phyloP scores from a whole-genome alignment of 2,329 filamentous ascomycete genomes.

The Aspergillus carbonarius region DNA sequence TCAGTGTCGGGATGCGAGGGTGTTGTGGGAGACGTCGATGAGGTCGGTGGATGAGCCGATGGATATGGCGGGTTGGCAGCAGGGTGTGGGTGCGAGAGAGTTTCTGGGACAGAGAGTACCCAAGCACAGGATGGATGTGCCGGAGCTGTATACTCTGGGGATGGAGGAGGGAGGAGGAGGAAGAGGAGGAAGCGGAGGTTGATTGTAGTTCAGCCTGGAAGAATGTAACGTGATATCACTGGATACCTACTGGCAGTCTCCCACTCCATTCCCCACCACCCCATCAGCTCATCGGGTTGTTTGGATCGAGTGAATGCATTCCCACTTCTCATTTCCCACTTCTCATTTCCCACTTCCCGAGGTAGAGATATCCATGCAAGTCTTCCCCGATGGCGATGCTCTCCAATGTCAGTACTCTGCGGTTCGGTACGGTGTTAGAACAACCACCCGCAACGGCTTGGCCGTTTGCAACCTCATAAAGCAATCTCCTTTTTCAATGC shows the following conservation, averaged over 20 bases:
- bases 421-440: not conserved
- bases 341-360: not conserved
- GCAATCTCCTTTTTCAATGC: not conserved
- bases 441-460: not conserved
- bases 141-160: not conserved
- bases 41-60: not conserved
- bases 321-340: not conserved
- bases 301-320: not conserved
- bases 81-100: conserved; percentile 5
- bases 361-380: not conserved
- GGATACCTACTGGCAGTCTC: not conserved
- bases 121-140: not conserved
- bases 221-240: not conserved
- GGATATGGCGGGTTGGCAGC: conserved; percentile 8
- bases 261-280: not conserved
- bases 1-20: conserved; percentile 14
- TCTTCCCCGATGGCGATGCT: not conserved
- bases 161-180: not conserved
- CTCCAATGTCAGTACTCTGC: not conserved
- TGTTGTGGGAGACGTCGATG: conserved; percentile 13
- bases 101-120: conserved; percentile 5
- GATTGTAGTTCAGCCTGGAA: not conserved
- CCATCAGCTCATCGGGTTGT: not conserved
- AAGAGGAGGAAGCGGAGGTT: too few species aligned
- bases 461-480: not conserved